Conservation (phyloP, 306 rosid genomes). For the Lathyrus sativus region DNA sequence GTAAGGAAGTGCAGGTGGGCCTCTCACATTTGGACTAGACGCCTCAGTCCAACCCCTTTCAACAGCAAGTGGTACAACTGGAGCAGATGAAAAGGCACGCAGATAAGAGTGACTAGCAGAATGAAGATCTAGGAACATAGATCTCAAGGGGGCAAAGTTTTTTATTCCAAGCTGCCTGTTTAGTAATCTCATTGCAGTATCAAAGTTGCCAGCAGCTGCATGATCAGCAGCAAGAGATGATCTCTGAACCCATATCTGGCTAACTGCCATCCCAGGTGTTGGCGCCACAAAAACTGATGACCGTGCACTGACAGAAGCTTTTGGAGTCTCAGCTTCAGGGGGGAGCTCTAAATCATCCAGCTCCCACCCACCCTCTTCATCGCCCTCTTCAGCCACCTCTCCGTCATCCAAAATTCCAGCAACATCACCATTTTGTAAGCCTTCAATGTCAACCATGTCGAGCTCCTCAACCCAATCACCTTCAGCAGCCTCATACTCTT, state of each 20-base stretch:
- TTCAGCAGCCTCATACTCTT: slow-evolving; percentile 72
- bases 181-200: slow-evolving; percentile 87
- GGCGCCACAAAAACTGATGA: slow-evolving; percentile 76
- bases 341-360: slow-evolving; percentile 89
- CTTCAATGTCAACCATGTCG: slow-evolving; percentile 71
- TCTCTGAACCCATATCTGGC: slow-evolving; percentile 86
- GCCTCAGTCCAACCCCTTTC: slow-evolving; percentile 90
- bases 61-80: slow-evolving; percentile 71
- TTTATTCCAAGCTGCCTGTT: slow-evolving; percentile 87
- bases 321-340: slow-evolving; percentile 82
- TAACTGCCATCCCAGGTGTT: slow-evolving; percentile 87
- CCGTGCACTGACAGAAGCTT: slow-evolving; percentile 56
- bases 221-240: slow-evolving; percentile 97
- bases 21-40: slow-evolving; percentile 75
- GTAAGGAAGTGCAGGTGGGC: slow-evolving; percentile 77
- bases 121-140: slow-evolving; percentile 80
- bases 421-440: slow-evolving; percentile 66
- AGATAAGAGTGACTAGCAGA: slow-evolving; percentile 76
- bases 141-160: slow-evolving; percentile 72
- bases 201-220: slow-evolving; percentile 92
- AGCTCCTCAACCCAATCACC: slow-evolving; percentile 84
- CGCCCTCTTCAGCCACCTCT: slow-evolving; percentile 68
- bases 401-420: slow-evolving; percentile 61
- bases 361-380: slow-evolving; percentile 90
- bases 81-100: slow-evolving; percentile 78